phyloP scores from a whole-genome alignment of 2,329 filamentous ascomycete species.

The Fusarium globosum region DNA sequence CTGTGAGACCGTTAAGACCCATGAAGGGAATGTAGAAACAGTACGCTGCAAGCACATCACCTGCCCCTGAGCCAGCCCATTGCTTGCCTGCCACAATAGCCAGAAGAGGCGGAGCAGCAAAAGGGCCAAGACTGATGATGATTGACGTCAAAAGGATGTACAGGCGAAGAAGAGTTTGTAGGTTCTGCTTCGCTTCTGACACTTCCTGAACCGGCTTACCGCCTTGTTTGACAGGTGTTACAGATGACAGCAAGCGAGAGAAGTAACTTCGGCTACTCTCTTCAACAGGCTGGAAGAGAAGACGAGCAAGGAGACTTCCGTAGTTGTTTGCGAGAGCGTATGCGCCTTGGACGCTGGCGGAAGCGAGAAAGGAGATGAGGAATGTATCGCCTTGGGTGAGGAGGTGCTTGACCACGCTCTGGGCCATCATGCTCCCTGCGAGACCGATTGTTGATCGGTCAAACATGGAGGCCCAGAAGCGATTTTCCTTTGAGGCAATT shows the following conservation, averaged over 20 bases:
- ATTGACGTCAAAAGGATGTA: slow-evolving; percentile 81
- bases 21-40: slow-evolving; percentile 94
- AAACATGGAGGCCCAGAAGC: slow-evolving; percentile 71
- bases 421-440: slow-evolving; percentile 84
- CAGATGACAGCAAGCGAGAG: slow-evolving; percentile 74
- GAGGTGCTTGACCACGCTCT: slow-evolving; percentile 90
- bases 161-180: slow-evolving; percentile 73
- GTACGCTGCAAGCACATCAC: slow-evolving; percentile 79
- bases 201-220: slow-evolving; percentile 46
- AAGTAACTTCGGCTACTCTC: slow-evolving; percentile 93
- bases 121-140: slow-evolving; percentile 77
- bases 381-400: slow-evolving; percentile 95
- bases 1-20: slow-evolving; percentile 89
- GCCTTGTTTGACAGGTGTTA: slow-evolving; percentile 28
- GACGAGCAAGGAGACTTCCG: slow-evolving; percentile 85
- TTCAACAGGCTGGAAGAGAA: slow-evolving; percentile 94
- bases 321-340: slow-evolving; percentile 97
- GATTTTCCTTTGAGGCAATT: slow-evolving; percentile 43
- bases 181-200: slow-evolving; percentile 60
- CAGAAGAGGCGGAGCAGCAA: slow-evolving; percentile 78
- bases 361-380: slow-evolving; percentile 82
- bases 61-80: slow-evolving; percentile 81
- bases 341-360: slow-evolving; percentile 83
- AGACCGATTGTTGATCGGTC: slow-evolving; percentile 77
- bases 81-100: slow-evolving; percentile 78